phyloP scores from a whole-genome alignment of 805 yeast genomes.

The Myxozyma monticola region DNA sequence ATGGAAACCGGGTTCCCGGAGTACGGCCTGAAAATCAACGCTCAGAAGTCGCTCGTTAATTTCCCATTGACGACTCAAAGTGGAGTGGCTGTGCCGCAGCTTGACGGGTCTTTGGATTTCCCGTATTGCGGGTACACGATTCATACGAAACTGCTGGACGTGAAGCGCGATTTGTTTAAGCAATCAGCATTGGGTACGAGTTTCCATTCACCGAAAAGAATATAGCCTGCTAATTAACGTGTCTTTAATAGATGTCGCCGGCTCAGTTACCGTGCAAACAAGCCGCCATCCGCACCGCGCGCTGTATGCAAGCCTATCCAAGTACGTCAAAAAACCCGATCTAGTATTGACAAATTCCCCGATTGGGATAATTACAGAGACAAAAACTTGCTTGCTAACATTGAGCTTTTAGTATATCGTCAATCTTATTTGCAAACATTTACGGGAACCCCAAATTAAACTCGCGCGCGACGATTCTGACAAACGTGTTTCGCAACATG shows the following conservation, averaged over 20 bases:
- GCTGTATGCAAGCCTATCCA: no score
- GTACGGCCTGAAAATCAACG: constrained; percentile 47
- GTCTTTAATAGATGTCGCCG: constrained; percentile 8
- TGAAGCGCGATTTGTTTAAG: constrained; percentile 16
- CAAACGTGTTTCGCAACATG: constrained; percentile 18
- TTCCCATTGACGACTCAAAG: constrained; percentile 23
- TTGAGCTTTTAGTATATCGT: neutral
- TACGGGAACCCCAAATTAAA: constrained; percentile 18
- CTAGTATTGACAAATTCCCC: no score
- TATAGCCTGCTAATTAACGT: no score
- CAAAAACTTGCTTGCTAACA: neutral
- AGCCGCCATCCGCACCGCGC: constrained; percentile 4
- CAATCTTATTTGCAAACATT: constrained; percentile 6
- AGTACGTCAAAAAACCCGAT: no score
- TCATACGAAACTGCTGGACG: constrained; percentile 15
- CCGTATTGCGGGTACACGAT: constrained; percentile 28
- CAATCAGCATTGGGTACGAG: no score
- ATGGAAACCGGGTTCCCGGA: constrained; percentile 43
- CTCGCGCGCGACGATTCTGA: constrained; percentile 13
- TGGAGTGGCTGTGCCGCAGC: constrained; percentile 2
- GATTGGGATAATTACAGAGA: no score
- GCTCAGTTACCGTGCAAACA: constrained; percentile 11
- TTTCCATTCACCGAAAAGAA: no score
- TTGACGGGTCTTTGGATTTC: constrained; percentile 9
- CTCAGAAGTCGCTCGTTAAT: constrained; percentile 43